Percentiles rank a stretch among this genome's conserved stretches.
These are phyloP conservation scores for Wickerhamomyces bisporus DNA, from an alignment of 805 yeast species.

Conservation along the genomic window DNA sequence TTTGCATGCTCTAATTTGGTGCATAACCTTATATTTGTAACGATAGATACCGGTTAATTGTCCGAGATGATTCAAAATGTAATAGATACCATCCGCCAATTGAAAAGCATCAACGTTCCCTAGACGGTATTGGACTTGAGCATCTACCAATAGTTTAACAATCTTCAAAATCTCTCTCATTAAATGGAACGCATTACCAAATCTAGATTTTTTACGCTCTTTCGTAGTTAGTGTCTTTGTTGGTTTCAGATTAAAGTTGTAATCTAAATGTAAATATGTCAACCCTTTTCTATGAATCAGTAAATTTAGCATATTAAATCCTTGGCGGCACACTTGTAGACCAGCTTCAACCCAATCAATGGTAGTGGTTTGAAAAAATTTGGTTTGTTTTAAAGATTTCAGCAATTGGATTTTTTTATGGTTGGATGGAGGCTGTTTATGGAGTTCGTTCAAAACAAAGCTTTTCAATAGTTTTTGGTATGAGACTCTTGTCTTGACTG, in stretches of 20 bases:
- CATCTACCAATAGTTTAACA: constrained; percentile 84
- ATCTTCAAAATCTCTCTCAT: constrained; percentile 84
- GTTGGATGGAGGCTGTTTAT: constrained; percentile 36
- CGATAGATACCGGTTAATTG: constrained; percentile 95
- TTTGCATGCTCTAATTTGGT: constrained; percentile 92
- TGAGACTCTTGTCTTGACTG: constrained; percentile 78
- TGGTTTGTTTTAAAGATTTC: constrained; percentile 66
- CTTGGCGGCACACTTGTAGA: constrained; percentile 86
- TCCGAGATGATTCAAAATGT: constrained; percentile 88
- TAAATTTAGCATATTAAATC: constrained; percentile 86
- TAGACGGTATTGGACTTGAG: constrained; percentile 85
- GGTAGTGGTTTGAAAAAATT: constrained; percentile 84
- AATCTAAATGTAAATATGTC: constrained; percentile 89
- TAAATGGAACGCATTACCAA: constrained; percentile 93
- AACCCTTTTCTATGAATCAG: constrained; percentile 87
- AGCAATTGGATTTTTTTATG: constrained; percentile 55
- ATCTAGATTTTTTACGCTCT: constrained; percentile 91
- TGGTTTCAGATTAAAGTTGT: constrained; percentile 93
- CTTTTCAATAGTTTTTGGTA: constrained; percentile 84
- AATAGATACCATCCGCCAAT: constrained; percentile 90
- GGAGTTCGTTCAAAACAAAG: constrained; percentile 67
- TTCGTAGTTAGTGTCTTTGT: constrained; percentile 94
- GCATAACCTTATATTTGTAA: constrained; percentile 97
- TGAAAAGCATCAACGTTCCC: constrained; percentile 93
- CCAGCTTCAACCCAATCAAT: constrained; percentile 99